Percentiles rank a stretch among this genome's conserved stretches.
Evolutionary conservation across 2,329 filamentous ascomycete genomes (phyloP).

Genomic region (Fusarium coffeatum): DNA sequence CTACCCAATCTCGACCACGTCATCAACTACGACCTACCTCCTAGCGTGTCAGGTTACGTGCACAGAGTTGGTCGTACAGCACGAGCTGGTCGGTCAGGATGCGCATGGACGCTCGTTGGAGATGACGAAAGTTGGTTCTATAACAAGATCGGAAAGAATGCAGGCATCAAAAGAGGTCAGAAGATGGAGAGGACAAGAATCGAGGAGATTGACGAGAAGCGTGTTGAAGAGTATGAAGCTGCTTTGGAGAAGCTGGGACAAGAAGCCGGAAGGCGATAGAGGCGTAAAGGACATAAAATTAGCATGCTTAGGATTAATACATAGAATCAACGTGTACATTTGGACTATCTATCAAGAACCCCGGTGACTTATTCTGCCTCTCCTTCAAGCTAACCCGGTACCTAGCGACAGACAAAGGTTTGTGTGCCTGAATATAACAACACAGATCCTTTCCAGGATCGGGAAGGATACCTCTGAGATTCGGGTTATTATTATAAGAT

Average conservation of each 20-base stretch:
- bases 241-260: slow-evolving; percentile 72
- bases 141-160: slow-evolving; percentile 77
- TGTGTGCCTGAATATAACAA: too few species aligned
- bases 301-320: background rate
- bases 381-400: too few species aligned
- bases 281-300: background rate
- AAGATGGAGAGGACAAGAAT: slow-evolving; percentile 63
- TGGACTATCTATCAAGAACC: background rate
- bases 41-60: slow-evolving; percentile 83
- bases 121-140: slow-evolving; percentile 94
- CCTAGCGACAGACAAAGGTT: too few species aligned
- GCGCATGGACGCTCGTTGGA: slow-evolving; percentile 87
- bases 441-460: too few species aligned
- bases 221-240: slow-evolving; percentile 61
- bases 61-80: slow-evolving; percentile 94
- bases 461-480: too few species aligned
- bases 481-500: too few species aligned
- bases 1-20: slow-evolving; percentile 83
- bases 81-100: slow-evolving; percentile 78
- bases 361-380: background rate
- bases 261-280: slow-evolving; percentile 60
- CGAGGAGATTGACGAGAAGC: slow-evolving; percentile 60
- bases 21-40: slow-evolving; percentile 92
- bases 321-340: background rate
- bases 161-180: slow-evolving; percentile 58